Percentiles rank a stretch among this genome's conserved stretches.
Evolutionary conservation across 768 basidiomycete species (phyloP).

Genomic region (Butyriboletus loyo): DNA sequence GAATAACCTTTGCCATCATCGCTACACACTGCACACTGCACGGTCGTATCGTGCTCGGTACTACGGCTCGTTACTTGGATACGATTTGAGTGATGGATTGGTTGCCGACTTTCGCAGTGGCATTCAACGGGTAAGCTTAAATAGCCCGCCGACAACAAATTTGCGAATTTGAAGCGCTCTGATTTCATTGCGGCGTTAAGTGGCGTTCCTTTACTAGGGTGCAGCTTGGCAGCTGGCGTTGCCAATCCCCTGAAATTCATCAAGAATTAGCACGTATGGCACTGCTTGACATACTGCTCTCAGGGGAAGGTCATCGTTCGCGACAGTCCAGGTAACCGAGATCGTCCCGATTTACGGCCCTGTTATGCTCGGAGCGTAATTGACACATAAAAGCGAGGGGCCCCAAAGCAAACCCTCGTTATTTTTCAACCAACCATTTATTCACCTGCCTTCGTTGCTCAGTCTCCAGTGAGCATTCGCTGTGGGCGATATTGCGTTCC

Average conservation of each 20-base stretch:
- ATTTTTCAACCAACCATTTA: not conserved
- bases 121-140: not conserved
- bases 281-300: too few relatives aligned
- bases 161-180: too few relatives aligned
- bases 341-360: not conserved
- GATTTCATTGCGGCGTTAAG: not conserved
- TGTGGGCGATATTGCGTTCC: not conserved
- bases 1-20: too few relatives aligned
- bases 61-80: too few relatives aligned
- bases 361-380: not conserved
- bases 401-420: not conserved
- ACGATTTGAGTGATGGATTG: not conserved
- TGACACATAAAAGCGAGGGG: not conserved
- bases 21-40: too few relatives aligned
- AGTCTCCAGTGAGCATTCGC: not conserved
- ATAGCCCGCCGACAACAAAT: not conserved
- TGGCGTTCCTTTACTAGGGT: not conserved
- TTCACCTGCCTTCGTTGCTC: not conserved
- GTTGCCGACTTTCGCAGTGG: too few relatives aligned
- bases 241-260: not conserved
- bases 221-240: not conserved
- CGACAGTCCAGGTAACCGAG: not conserved
- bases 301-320: not conserved
- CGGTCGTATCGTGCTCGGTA: too few relatives aligned
- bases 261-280: not conserved